These are phyloP conservation scores for Podaxis sp. DNA, from an alignment of 768 basidiomycete genomes.

Conservation along the genomic window DNA sequence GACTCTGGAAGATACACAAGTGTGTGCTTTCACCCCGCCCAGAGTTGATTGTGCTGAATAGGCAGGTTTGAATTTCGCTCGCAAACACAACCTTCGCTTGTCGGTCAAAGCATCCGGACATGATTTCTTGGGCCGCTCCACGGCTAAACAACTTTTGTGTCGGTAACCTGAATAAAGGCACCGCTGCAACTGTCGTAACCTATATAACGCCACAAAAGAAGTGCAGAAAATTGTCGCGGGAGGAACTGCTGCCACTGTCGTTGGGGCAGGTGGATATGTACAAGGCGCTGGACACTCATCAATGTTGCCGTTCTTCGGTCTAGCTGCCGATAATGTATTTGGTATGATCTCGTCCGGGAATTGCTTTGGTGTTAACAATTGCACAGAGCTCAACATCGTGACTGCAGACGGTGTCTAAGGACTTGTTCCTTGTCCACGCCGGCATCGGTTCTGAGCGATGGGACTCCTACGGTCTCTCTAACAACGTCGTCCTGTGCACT, in stretches of 20 bases:
- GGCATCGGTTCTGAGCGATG: conserved; percentile 31
- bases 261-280: no score
- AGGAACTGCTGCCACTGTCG: no score
- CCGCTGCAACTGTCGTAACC: no score
- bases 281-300: no score
- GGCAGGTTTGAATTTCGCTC: neutral
- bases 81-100: no score
- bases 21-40: neutral
- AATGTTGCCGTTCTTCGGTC: conserved; percentile 14
- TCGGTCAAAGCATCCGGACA: no score
- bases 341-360: neutral
- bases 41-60: neutral
- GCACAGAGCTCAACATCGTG: conserved; percentile 24
- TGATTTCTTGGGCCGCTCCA: no score
- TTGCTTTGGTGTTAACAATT: neutral
- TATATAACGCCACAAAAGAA: no score
- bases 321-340: conserved; percentile 21
- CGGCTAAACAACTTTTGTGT: no score
- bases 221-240: no score
- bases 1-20: conserved; percentile 26
- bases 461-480: conserved; percentile 22
- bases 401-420: conserved; percentile 21
- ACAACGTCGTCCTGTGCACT: neutral
- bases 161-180: no score
- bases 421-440: conserved; percentile 27